Evolutionary conservation across 2,329 filamentous ascomycete species (phyloP).

Genomic region (Apiospora pterosperma): DNA sequence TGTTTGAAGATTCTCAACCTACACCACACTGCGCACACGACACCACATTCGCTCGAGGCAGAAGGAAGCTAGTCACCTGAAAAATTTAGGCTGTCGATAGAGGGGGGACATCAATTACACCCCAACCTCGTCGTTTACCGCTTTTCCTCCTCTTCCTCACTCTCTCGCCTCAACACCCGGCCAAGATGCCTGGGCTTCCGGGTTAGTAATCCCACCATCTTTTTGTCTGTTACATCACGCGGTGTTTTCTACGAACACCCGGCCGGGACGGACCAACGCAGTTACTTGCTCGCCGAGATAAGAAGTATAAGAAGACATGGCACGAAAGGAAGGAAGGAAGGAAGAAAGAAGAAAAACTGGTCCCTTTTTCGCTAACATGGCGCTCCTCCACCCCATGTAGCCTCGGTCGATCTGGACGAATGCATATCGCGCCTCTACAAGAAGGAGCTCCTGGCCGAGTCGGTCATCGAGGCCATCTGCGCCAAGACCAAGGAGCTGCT

Average conservation of each 20-base stretch:
- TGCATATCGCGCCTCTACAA: constrained; percentile 96
- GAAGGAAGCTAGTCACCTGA: constrained; percentile 22
- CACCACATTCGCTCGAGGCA: constrained; percentile 28
- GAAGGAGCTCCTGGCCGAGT: constrained; percentile 94
- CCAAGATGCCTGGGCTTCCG: constrained; percentile 55
- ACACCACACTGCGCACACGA: constrained; percentile 22
- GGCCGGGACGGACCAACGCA: background rate
- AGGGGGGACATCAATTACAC: background rate
- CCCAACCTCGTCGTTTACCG: constrained; percentile 6
- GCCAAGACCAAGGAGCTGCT: constrained; percentile 98
- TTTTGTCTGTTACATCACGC: background rate
- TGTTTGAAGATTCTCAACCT: constrained; percentile 27
- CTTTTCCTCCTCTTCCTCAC: no score
- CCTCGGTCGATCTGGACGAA: constrained; percentile 96
- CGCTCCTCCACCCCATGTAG: constrained; percentile 40
- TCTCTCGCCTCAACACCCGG: constrained; percentile 6
- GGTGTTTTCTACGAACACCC: background rate
- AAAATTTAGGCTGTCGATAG: background rate
- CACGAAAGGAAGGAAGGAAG: background rate
- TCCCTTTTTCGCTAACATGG: background rate
- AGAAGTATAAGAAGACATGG: background rate
- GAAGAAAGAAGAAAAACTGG: background rate
- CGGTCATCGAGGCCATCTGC: constrained; percentile 98
- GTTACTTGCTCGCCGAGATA: background rate
- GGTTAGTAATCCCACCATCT: constrained; percentile 34